Evolutionary conservation across 2,329 filamentous ascomycete genomes (phyloP).

Genomic region (Didymella segeticola): DNA sequence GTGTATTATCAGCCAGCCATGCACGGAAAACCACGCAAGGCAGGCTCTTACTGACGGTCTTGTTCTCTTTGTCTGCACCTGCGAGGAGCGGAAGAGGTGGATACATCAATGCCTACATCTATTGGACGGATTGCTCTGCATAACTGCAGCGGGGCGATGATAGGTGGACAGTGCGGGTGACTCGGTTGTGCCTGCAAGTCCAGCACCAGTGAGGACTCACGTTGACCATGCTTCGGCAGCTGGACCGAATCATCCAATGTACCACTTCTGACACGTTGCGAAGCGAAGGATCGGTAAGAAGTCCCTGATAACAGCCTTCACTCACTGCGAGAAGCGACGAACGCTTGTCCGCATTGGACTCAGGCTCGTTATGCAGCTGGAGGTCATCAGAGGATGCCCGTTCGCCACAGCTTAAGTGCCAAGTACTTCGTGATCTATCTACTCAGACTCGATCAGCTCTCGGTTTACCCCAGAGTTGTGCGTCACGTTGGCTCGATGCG

Average conservation of each 20-base stretch:
- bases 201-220: neutral
- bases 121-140: neutral
- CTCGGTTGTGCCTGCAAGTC: conserved; percentile 1
- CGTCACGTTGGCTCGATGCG: neutral
- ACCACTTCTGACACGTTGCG: neutral
- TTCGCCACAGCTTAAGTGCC: too few species aligned
- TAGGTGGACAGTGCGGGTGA: neutral
- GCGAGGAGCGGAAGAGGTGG: neutral
- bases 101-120: neutral
- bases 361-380: too few species aligned
- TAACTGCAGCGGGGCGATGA: neutral
- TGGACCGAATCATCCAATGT: neutral
- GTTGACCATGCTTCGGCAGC: neutral
- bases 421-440: too few species aligned
- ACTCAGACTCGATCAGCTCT: neutral
- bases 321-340: too few species aligned
- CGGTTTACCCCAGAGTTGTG: neutral
- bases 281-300: neutral
- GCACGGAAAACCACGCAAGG: neutral
- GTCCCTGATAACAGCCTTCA: neutral
- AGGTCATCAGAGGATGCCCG: too few species aligned
- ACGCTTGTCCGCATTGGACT: neutral
- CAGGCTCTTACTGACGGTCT: neutral
- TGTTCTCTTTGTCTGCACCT: neutral
- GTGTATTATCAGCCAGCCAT: conserved; percentile 4